Conservation (phyloP, 129 eudicot species). For the Pseudognaphalium luteoalbum region DNA sequence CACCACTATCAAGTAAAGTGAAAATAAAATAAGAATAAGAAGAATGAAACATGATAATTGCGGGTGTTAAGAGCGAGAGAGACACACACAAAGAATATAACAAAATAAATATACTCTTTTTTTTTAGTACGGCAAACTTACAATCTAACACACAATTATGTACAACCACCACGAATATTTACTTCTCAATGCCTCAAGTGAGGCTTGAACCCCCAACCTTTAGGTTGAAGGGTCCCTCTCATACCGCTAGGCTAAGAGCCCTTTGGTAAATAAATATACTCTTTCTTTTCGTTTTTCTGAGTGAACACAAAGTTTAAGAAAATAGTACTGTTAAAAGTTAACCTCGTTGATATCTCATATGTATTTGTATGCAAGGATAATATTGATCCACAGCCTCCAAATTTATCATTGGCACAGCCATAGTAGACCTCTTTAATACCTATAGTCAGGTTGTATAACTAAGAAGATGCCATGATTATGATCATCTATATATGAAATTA, state of each 20-base stretch:
- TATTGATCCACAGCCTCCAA: constrained; percentile 98
- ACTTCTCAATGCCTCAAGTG: no score
- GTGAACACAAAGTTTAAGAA: background rate
- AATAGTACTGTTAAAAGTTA: constrained; percentile 11
- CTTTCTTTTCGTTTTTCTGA: background rate
- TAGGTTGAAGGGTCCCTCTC: no score
- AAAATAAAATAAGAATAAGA: background rate
- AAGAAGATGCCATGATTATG: background rate
- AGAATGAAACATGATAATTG: background rate
- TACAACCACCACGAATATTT: no score
- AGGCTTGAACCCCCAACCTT: no score
- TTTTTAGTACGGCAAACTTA: no score
- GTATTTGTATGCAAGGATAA: constrained; percentile 61
- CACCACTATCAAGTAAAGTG: constrained; percentile 28
- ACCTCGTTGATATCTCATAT: constrained; percentile 42
- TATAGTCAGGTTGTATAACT: constrained; percentile 11
- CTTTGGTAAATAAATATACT: background rate
- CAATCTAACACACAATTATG: no score
- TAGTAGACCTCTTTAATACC: constrained; percentile 87
- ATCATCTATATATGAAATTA: background rate
- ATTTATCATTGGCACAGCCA: constrained; percentile 95
- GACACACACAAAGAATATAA: background rate
- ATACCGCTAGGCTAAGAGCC: no score
- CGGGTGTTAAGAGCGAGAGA: background rate
- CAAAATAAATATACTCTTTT: background rate